Percentiles rank a stretch among this genome's conserved stretches.
Evolutionary conservation across 352 stramenopile species (phyloP).

Genomic region (Globisporangium yorkense): DNA sequence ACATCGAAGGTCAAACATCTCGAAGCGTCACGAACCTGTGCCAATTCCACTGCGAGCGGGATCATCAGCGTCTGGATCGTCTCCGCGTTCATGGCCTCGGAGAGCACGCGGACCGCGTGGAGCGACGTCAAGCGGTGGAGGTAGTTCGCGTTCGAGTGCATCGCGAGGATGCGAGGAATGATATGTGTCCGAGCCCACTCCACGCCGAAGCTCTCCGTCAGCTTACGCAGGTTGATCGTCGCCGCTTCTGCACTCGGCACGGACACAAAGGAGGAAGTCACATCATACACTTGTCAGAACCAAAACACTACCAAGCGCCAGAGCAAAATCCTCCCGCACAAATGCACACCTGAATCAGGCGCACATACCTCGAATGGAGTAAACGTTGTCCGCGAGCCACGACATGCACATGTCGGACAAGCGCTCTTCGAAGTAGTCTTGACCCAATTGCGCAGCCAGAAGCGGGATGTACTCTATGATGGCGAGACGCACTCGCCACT

Average conservation of each 20-base stretch:
- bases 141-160: slow-evolving; percentile 93
- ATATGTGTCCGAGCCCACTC: slow-evolving; percentile 94
- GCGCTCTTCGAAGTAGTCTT: slow-evolving; percentile 95
- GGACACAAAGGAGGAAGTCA: background rate
- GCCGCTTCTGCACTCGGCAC: slow-evolving; percentile 71
- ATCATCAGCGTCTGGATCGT: slow-evolving; percentile 87
- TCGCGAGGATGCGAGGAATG: slow-evolving; percentile 91
- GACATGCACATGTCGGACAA: slow-evolving; percentile 94
- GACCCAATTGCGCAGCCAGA: slow-evolving; percentile 93
- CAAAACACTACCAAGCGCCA: background rate
- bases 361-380: slow-evolving; percentile 86
- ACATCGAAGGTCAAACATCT: slow-evolving; percentile 2
- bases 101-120: slow-evolving; percentile 83
- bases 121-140: slow-evolving; percentile 92
- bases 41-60: slow-evolving; percentile 90
- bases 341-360: too few species aligned
- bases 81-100: slow-evolving; percentile 63
- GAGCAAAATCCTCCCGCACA: background rate
- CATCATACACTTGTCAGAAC: background rate
- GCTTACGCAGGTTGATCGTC: slow-evolving; percentile 91
- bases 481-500: slow-evolving; percentile 97
- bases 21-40: slow-evolving; percentile 43
- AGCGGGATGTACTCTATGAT: slow-evolving; percentile 99
- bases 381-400: slow-evolving; percentile 97
- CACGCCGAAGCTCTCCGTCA: slow-evolving; percentile 94